Conservation (phyloP, 2,329 filamentous ascomycete species). For the Verticillium nubilum region DNA sequence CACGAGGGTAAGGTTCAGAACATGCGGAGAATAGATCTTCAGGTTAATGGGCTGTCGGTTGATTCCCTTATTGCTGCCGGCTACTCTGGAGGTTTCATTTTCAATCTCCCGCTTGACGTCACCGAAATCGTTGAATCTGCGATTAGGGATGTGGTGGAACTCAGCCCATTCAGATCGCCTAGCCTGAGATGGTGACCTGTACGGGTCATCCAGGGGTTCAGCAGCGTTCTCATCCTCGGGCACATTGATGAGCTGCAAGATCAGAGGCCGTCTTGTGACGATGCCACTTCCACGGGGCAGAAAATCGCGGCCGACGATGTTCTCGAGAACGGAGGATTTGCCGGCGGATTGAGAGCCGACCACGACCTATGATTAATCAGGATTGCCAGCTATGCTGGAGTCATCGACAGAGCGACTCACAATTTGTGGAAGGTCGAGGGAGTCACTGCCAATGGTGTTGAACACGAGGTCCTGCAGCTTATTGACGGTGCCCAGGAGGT, state of each 20-base stretch:
- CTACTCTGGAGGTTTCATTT: constrained; percentile 88
- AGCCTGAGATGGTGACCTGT: constrained; percentile 70
- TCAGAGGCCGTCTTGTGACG: constrained; percentile 87
- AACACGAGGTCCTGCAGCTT: constrained; percentile 98
- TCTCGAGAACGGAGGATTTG: constrained; percentile 97
- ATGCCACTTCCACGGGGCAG: constrained; percentile 94
- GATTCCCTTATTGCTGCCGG: constrained; percentile 95
- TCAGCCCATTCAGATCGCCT: constrained; percentile 77
- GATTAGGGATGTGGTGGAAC: constrained; percentile 89
- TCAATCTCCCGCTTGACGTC: constrained; percentile 97
- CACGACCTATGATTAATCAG: constrained; percentile 63
- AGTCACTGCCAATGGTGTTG: constrained; percentile 99
- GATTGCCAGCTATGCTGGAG: no score
- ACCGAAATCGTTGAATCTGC: constrained; percentile 84
- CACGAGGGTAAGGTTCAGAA: constrained; percentile 92
- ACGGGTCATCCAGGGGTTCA: constrained; percentile 63
- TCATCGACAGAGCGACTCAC: constrained; percentile 46
- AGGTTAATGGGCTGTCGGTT: constrained; percentile 96
- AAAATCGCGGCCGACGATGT: constrained; percentile 97
- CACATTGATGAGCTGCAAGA: constrained; percentile 97
- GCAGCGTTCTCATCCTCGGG: constrained; percentile 58
- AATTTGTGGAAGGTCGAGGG: constrained; percentile 94
- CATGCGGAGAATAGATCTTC: constrained; percentile 96
- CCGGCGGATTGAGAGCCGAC: constrained; percentile 97
- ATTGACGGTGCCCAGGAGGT: constrained; percentile 92